A percentile compares a stretch with the other conserved stretches of the same genome.
phyloP scores from a whole-genome alignment of 345 rosid genomes.

The Turritis glabra region DNA sequence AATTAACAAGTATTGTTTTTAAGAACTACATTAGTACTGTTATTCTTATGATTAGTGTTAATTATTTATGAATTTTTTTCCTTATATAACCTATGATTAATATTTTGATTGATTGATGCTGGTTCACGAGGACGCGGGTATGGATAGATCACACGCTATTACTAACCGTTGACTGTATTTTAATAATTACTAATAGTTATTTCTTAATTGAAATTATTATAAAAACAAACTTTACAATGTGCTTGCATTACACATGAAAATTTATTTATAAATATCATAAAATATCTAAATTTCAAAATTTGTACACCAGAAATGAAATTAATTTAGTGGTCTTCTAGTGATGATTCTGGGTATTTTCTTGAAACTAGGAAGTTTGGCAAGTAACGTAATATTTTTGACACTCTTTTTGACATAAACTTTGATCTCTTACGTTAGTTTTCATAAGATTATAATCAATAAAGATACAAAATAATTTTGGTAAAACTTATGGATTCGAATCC shows the following conservation, averaged over 20 bases:
- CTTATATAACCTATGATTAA: background rate
- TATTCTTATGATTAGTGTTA: background rate
- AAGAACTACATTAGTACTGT: background rate
- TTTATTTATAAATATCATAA: too few species aligned
- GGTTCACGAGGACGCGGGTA: background rate
- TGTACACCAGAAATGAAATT: background rate
- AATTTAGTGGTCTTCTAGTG: background rate
- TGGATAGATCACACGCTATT: constrained; percentile 15
- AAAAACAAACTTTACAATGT: too few species aligned
- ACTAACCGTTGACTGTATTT: constrained; percentile 11
- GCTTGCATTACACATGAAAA: too few species aligned
- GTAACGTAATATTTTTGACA: background rate
- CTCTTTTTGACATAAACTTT: background rate
- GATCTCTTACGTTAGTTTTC: background rate
- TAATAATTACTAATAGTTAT: background rate
- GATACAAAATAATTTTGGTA: too few species aligned
- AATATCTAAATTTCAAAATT: too few species aligned
- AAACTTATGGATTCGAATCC: too few species aligned
- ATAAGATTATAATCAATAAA: too few species aligned
- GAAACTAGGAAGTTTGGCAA: background rate
- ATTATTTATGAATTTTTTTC: background rate
- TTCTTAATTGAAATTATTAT: too few species aligned
- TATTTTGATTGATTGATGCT: constrained; percentile 4
- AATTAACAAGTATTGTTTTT: background rate
- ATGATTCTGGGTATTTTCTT: background rate